Conservation (phyloP, 2,329 filamentous ascomycete species). For the Diaporthe citriasiana region DNA sequence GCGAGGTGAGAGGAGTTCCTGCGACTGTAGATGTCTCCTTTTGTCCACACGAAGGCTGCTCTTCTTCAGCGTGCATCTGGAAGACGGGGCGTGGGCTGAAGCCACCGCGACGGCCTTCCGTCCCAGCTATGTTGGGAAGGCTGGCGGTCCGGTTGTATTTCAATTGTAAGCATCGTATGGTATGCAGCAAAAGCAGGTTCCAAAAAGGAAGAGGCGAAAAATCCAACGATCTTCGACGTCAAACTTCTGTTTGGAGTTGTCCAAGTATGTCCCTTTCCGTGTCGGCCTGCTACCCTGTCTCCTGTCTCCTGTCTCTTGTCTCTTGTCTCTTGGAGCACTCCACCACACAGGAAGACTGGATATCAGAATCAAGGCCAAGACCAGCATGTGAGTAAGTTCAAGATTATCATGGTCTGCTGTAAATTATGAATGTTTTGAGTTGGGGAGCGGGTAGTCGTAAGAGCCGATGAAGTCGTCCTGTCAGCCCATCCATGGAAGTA, state of each 20-base stretch:
- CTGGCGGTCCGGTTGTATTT: neutral
- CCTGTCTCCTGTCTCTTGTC: too few relatives aligned
- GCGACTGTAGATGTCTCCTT: neutral
- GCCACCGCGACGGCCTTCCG: neutral
- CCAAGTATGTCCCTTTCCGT: too few relatives aligned
- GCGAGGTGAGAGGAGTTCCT: conserved; percentile 45
- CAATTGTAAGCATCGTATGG: conserved; percentile 6
- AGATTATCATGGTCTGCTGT: neutral
- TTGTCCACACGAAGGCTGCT: neutral
- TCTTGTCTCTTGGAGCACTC: too few relatives aligned
- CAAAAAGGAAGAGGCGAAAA: neutral
- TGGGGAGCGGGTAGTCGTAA: neutral
- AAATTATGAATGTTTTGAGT: neutral
- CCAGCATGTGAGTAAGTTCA: too few relatives aligned
- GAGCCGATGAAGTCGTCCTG: neutral
- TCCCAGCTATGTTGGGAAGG: neutral
- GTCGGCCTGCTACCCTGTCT: too few relatives aligned
- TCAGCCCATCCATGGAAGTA: neutral
- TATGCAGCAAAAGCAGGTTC: neutral
- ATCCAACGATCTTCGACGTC: too few relatives aligned
- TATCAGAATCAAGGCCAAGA: too few relatives aligned
- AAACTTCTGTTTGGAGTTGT: neutral
- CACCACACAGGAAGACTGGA: too few relatives aligned
- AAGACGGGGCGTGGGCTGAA: neutral
- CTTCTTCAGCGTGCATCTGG: too few relatives aligned